Base-by-base conservation (phyloP, 257 asterid genomes). In the Perilla frutescens region DNA sequence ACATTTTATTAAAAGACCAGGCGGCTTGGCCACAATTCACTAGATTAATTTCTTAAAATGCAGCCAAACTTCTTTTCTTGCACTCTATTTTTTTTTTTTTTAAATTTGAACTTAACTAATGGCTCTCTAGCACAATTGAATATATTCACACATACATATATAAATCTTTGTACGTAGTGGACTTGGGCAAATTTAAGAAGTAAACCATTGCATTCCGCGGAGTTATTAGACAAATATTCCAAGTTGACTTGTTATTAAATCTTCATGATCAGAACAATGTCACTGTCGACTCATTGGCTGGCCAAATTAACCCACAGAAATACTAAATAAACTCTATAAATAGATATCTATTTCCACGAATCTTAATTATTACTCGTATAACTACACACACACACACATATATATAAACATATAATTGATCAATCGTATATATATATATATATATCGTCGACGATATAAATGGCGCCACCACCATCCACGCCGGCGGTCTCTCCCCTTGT, bases 401-500 rank as follows among this genome's bases (percentile, higher is more conserved):
- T 0, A 64, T 5, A 66, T 14, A 66, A 15, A 44, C 34, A 12
- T n/a, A 32, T 20, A 47, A 47, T 47, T 4, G 14, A 47, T n/a
- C 14, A 11, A 6, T 13, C 31, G n/a, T n/a, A n/a, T n/a, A n/a
- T n/a, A n/a, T 50, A 66, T 65, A 65, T 29, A 48, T 68, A n/a
- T n/a, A 3, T 20, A 20, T 20, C 26, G 26, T 15, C 5, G 62
- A n/a, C 60, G 26, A 13, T 8, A 76, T 20, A 20, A 20, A 20
- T 77, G 81, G 77, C 82, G 44, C 81, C 77, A 1, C 81, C 74
- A 29, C 81, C 81, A 8, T 20, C 70, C 15, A 72, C 56, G 29
- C 48, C 77, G 6, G 67, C 45, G 7, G 76, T 76, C 3, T 53
- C 91, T 4, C 91, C 89, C 3, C 13, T 79, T 0, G 70, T 66